Evolutionary conservation across 2,329 filamentous ascomycete species (phyloP).

Genomic region (Arthroderma sp.): DNA sequence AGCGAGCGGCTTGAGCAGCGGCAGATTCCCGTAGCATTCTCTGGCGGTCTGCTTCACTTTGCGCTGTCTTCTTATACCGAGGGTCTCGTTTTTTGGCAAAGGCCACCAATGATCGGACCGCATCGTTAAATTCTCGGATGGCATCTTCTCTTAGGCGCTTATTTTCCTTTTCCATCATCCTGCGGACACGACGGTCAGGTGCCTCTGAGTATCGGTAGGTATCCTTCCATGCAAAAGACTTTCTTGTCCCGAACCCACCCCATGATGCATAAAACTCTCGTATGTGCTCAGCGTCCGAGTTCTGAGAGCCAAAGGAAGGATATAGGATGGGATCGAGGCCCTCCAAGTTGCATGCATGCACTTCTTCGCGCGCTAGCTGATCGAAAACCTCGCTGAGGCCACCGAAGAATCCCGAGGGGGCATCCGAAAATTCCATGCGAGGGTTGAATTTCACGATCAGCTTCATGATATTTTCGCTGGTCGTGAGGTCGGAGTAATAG

Average conservation of each 20-base stretch:
- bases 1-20: conserved; percentile 69
- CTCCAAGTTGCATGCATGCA: conserved; percentile 58
- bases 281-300: conserved; percentile 58
- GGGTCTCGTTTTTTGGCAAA: conserved; percentile 90
- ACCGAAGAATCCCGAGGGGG: conserved; percentile 71
- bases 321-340: conserved; percentile 50
- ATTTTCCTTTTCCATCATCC: conserved; percentile 93
- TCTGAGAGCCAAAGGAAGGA: conserved; percentile 68
- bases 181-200: conserved; percentile 67
- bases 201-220: conserved; percentile 71
- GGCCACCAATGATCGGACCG: conserved; percentile 68
- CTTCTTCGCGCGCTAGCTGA: conserved; percentile 67
- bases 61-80: conserved; percentile 62
- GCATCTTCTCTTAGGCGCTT: conserved; percentile 69
- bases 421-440: conserved; percentile 66
- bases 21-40: conserved; percentile 63
- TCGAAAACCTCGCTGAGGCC: conserved; percentile 65
- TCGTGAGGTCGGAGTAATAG: conserved; percentile 61
- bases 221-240: conserved; percentile 84
- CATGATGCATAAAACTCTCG: conserved; percentile 71
- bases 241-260: conserved; percentile 69
- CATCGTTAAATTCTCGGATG: conserved; percentile 80
- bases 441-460: conserved; percentile 71
- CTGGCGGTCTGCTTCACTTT: conserved; percentile 69
- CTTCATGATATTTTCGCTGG: conserved; percentile 62